Base-by-base conservation (phyloP, 495 filamentous ascomycete species). In the Parathielavia hyrcaniae region DNA sequence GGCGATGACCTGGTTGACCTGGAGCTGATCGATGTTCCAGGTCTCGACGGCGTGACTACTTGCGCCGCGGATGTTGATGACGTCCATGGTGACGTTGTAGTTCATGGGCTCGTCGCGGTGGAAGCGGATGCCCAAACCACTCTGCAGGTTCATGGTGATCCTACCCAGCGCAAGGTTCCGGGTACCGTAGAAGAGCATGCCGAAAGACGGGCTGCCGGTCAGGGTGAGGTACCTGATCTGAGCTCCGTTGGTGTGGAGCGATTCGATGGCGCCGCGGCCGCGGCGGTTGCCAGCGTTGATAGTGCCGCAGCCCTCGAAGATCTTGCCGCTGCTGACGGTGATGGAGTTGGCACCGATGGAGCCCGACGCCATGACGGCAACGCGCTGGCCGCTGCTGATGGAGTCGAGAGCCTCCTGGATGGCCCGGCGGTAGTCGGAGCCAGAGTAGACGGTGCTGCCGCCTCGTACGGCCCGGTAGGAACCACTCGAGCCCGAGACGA, bases 311-410 rank as follows among this genome's bases (percentile, higher is more conserved):
- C 70, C 75, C 41, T 78, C 75, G 52, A 78, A 75, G 30, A 60
- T 77, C 64, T 77, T 76, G 54, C 75, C 75, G 61, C 67, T 71
- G 45, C 53, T 40, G 59, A 78, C 69, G 16, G 67, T 67, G 51
- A 78, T 73, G 2, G 81, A 86, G 55, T 77, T 81, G 5, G 72
- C 71, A 10, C 78, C 74, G 50, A 87, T 73, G 1, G 83, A 80
- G 1, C 76, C 73, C 1, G 83, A 86, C 9, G 78, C 80, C 26
- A 86, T 77, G 46, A 87, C 75, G 55, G 83, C 81, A 44, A 85
- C 75, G 22, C 79, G 75, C 50, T 76, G 75, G 45, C 81, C 82
- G 11, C 74, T 49, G 61, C 79, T 79, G 19, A 78, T 79, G 16
- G 75, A 64, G 46, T 73, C 62, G n/a, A 84, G 61, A 0, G 74